Conservation (phyloP, 495 filamentous ascomycete species). For the Trichoderma orchidacearum region DNA sequence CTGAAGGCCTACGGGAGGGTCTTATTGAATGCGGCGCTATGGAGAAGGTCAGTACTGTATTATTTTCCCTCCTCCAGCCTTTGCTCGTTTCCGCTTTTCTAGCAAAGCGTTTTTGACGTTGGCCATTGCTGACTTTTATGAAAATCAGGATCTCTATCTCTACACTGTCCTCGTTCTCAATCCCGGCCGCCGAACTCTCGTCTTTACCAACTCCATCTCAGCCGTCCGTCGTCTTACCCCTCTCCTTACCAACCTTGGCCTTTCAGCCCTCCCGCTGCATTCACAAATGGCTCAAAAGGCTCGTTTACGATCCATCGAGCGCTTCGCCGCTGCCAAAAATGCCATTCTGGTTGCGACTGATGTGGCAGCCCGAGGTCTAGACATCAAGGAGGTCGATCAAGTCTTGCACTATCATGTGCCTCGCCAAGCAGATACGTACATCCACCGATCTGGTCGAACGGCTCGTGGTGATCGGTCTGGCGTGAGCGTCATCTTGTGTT, state of each 20-base stretch:
- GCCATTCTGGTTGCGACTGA: constrained; percentile 87
- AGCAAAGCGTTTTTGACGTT: neutral
- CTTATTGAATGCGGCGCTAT: constrained; percentile 81
- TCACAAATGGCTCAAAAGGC: constrained; percentile 95
- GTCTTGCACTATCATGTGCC: constrained; percentile 94
- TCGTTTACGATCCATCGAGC: constrained; percentile 82
- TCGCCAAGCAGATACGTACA: constrained; percentile 80
- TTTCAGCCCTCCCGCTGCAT: constrained; percentile 69
- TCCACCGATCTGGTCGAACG: constrained; percentile 90
- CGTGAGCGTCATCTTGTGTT: constrained; percentile 73
- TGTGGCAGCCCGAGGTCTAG: constrained; percentile 90
- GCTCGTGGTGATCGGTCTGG: constrained; percentile 69
- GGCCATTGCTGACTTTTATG: constrained; percentile 5
- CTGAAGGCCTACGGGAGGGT: constrained; percentile 71
- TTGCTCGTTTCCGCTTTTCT: neutral
- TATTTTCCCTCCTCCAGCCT: neutral
- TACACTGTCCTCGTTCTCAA: constrained; percentile 80
- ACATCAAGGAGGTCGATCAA: constrained; percentile 77
- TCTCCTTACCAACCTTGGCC: constrained; percentile 68
- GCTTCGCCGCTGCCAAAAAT: constrained; percentile 19
- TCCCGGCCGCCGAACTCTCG: constrained; percentile 60
- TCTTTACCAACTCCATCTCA: constrained; percentile 93
- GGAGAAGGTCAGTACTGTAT: constrained; percentile 57
- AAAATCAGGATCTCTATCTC: constrained; percentile 69
- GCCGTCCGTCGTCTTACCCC: constrained; percentile 79